A percentile compares a stretch with the other conserved stretches of the same genome.
Conservation (phyloP, 1,139 yeast genomes). For the Meyerozyma athensensis region DNA sequence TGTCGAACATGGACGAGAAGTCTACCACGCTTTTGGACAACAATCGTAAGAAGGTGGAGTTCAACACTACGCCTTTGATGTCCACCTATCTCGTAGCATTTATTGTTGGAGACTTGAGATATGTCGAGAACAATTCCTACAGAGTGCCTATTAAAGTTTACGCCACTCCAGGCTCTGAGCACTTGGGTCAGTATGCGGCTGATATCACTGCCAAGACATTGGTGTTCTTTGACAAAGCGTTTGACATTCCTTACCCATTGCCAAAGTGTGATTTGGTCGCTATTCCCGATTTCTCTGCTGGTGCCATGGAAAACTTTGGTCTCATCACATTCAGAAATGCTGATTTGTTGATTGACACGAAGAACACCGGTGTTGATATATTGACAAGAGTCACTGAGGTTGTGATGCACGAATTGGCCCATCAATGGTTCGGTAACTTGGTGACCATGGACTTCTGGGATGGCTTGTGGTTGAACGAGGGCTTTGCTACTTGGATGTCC, state of each 20-base stretch:
- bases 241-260: conserved; percentile 55
- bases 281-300: conserved; percentile 54
- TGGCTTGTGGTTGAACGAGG: conserved; percentile 87
- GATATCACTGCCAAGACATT: conserved; percentile 49
- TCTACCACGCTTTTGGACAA: conserved; percentile 40
- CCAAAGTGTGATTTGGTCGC: conserved; percentile 57
- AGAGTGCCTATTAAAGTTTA: conserved; percentile 48
- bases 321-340: conserved; percentile 52
- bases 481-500: conserved; percentile 86
- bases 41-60: conserved; percentile 46
- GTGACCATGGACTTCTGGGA: conserved; percentile 98
- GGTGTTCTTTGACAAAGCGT: conserved; percentile 45
- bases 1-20: conserved; percentile 76
- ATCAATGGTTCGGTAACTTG: conserved; percentile 90
- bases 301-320: conserved; percentile 64
- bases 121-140: conserved; percentile 25
- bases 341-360: conserved; percentile 47
- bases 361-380: conserved; percentile 38
- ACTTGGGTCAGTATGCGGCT: conserved; percentile 47
- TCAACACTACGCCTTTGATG: conserved; percentile 63
- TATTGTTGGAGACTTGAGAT: conserved; percentile 30
- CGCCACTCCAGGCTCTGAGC: conserved; percentile 49
- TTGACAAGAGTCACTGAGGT: conserved; percentile 72
- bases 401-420: conserved; percentile 86
- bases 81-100: conserved; percentile 69